Percentiles rank a stretch among this genome's conserved stretches.
Conservation (phyloP, 2,329 filamentous ascomycete species). For the Incumbomyces delicatus region DNA sequence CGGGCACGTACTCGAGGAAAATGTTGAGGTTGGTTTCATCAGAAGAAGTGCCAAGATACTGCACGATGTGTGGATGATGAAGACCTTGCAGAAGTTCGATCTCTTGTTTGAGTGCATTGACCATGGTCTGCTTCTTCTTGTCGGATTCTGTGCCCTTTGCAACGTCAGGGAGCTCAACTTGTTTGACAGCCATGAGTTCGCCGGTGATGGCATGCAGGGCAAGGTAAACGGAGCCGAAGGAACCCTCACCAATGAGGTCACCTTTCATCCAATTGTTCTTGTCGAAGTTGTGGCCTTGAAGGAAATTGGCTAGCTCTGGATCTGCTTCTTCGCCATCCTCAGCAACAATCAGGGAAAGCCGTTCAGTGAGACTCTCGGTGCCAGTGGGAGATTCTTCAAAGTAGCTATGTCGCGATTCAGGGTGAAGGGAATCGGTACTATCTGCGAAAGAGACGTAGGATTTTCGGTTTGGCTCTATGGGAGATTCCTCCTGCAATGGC, state of each 20-base stretch:
- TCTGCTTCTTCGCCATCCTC: conserved; percentile 89
- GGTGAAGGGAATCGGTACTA: conserved; percentile 53
- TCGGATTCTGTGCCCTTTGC: conserved; percentile 70
- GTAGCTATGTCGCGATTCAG: conserved; percentile 69
- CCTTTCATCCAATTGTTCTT: conserved; percentile 99
- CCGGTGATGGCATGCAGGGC: conserved; percentile 92
- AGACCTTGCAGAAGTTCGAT: conserved; percentile 89
- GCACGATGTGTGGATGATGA: conserved; percentile 93
- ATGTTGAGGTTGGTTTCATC: conserved; percentile 92
- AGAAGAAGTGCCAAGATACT: conserved; percentile 90
- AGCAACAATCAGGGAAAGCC: conserved; percentile 72
- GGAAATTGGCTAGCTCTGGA: conserved; percentile 78
- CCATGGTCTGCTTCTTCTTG: conserved; percentile 93
- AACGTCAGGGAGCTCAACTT: conserved; percentile 82
- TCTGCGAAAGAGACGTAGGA: conserved; percentile 73
- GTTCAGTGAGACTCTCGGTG: conserved; percentile 47
- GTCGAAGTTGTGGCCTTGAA: conserved; percentile 84
- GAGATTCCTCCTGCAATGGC: conserved; percentile 79
- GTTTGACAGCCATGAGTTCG: conserved; percentile 95
- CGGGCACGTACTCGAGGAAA: conserved; percentile 98
- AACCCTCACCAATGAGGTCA: conserved; percentile 90
- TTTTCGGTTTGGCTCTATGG: conserved; percentile 74
- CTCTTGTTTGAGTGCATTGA: conserved; percentile 91
- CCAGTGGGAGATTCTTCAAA: conserved; percentile 65
- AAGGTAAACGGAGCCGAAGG: conserved; percentile 90